These are phyloP conservation scores for Sporopachydermia quercuum DNA, from an alignment of 805 yeast genomes.

Conservation along the genomic window DNA sequence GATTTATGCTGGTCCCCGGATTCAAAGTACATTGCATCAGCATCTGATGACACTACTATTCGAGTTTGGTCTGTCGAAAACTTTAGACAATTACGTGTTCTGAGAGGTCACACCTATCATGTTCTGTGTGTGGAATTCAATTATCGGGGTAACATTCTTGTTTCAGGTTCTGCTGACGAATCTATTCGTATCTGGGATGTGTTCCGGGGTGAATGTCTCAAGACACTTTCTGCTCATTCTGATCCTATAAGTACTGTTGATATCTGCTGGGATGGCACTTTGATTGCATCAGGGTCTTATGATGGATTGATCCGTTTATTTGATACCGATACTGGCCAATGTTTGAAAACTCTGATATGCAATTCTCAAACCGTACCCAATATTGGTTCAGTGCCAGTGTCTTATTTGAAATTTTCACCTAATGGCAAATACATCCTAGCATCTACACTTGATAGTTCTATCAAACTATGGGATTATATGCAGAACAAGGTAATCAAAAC, in stretches of 20 bases:
- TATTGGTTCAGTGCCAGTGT: constrained; percentile 49
- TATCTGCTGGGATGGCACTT: constrained; percentile 63
- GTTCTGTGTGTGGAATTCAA: constrained; percentile 61
- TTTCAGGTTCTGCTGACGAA: constrained; percentile 82
- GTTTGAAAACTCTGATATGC: constrained; percentile 76
- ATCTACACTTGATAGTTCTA: constrained; percentile 63
- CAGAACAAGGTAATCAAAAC: constrained; percentile 70
- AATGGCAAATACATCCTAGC: constrained; percentile 71
- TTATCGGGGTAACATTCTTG: constrained; percentile 59
- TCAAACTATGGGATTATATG: constrained; percentile 80
- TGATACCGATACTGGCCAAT: constrained; percentile 80
- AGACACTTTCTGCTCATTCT: constrained; percentile 81
- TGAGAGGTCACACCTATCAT: constrained; percentile 76
- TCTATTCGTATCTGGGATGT: constrained; percentile 87
- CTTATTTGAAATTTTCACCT: constrained; percentile 58
- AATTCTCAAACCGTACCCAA: constrained; percentile 52
- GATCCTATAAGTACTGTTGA: constrained; percentile 76
- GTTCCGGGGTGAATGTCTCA: constrained; percentile 47
- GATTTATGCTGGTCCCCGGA: constrained; percentile 71
- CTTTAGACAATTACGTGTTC: constrained; percentile 33
- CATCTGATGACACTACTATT: constrained; percentile 73
- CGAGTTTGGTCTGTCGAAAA: constrained; percentile 51
- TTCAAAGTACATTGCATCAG: constrained; percentile 59
- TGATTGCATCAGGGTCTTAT: constrained; percentile 73
- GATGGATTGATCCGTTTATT: constrained; percentile 86